These are phyloP conservation scores for Botrytis byssoidea DNA, from an alignment of 2,329 filamentous ascomycete genomes.

Conservation along the genomic window DNA sequence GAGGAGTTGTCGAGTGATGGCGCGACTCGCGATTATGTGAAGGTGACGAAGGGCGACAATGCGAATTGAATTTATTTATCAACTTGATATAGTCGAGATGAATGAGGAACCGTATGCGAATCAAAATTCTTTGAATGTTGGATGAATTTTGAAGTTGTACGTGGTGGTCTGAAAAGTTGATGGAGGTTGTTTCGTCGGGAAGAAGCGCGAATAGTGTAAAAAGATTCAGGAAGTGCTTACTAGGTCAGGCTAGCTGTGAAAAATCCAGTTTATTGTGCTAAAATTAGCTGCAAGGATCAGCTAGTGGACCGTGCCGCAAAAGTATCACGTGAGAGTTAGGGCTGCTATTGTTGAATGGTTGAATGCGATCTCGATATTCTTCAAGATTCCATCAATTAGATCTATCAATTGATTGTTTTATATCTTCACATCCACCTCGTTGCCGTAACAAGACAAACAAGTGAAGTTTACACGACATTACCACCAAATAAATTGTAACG, in stretches of 20 bases:
- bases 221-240: not conserved
- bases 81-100: not conserved
- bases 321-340: not conserved
- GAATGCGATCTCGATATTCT: not conserved
- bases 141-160: constrained; percentile 1
- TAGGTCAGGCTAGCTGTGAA: not conserved
- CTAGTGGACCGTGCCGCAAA: fast-evolving
- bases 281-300: not conserved
- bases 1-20: not conserved
- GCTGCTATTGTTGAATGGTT: not conserved
- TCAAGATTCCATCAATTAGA: not conserved
- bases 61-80: not conserved
- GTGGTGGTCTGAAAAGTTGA: constrained; percentile 7
- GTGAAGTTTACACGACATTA: not conserved
- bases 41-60: not conserved
- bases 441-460: not conserved
- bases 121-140: not conserved
- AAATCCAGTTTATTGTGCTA: not conserved
- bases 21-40: constrained; percentile 4
- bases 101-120: not conserved
- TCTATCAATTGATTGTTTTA: not conserved
- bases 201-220: constrained; percentile 7
- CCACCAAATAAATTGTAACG: not conserved
- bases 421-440: not conserved
- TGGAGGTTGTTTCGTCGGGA: constrained; percentile 13